phyloP scores from a whole-genome alignment of 768 basidiomycete genomes.

The Leccinum pellstonianum region DNA sequence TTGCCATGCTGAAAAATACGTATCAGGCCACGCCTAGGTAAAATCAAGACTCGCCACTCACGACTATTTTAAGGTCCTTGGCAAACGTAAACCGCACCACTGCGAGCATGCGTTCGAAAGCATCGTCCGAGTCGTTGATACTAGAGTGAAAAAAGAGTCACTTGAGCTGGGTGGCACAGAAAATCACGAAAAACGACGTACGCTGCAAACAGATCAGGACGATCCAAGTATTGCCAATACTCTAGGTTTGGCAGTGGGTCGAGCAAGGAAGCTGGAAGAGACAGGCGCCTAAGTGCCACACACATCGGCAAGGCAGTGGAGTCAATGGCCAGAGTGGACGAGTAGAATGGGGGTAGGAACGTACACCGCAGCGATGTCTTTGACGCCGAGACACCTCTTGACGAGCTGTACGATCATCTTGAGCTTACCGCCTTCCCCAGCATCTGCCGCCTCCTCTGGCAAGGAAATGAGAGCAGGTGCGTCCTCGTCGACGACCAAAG shows the following conservation, averaged over 20 bases:
- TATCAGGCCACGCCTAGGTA: neutral
- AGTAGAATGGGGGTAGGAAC: constrained; percentile 27
- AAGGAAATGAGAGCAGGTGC: constrained; percentile 61
- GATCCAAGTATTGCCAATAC: constrained; percentile 92
- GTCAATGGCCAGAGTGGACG: constrained; percentile 18
- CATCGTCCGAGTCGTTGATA: constrained; percentile 88
- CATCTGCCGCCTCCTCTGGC: constrained; percentile 68
- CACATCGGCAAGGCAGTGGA: neutral
- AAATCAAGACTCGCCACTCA: constrained; percentile 37
- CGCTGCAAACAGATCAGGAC: constrained; percentile 91
- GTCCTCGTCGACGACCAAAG: constrained; percentile 43
- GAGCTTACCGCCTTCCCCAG: constrained; percentile 86
- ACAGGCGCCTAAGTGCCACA: constrained; percentile 68
- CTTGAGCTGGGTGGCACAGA: constrained; percentile 1
- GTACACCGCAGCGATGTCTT: constrained; percentile 92
- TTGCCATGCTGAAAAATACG: constrained; percentile 66
- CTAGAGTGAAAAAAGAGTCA: constrained; percentile 38
- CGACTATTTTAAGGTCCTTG: constrained; percentile 92
- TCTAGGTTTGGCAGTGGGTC: constrained; percentile 96
- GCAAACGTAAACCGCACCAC: constrained; percentile 85
- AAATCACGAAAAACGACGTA: constrained; percentile 43
- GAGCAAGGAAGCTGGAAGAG: constrained; percentile 87
- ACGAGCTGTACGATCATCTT: constrained; percentile 92
- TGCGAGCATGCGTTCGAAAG: constrained; percentile 95
- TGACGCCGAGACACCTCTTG: constrained; percentile 89